A percentile compares a stretch with the other conserved stretches of the same genome.
Evolutionary conservation across 495 filamentous ascomycete species (phyloP).

Genomic region (Aspergillus olivimuriae): DNA sequence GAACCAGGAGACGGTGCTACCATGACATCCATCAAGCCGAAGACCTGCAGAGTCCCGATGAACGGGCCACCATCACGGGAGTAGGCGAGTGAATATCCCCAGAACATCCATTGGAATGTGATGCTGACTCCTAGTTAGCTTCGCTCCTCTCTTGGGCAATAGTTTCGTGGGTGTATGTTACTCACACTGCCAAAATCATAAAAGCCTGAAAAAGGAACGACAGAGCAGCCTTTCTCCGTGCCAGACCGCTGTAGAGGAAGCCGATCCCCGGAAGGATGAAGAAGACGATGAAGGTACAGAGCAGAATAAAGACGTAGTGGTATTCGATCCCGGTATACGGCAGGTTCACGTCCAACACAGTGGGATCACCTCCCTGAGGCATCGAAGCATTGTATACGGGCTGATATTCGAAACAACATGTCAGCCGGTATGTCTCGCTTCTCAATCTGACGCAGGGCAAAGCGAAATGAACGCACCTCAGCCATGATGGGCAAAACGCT

Average conservation of each 20-base stretch:
- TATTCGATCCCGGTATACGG: constrained; percentile 44
- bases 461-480: background rate
- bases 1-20: constrained; percentile 45
- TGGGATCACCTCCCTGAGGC: constrained; percentile 40
- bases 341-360: constrained; percentile 42
- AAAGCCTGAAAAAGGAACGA: constrained; percentile 53
- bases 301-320: constrained; percentile 46
- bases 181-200: constrained; percentile 41
- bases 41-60: constrained; percentile 48
- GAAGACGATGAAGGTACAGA: constrained; percentile 50
- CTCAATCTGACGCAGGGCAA: no score
- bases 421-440: no score
- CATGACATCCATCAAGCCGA: constrained; percentile 47
- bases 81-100: constrained; percentile 53
- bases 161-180: no score
- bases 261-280: constrained; percentile 56
- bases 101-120: constrained; percentile 54
- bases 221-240: constrained; percentile 51
- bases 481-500: no score
- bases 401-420: constrained; percentile 12
- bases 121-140: constrained; percentile 17
- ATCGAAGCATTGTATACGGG: constrained; percentile 36
- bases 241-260: constrained; percentile 51
- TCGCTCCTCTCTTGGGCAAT: no score
- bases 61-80: constrained; percentile 43